Percentiles rank a stretch among this genome's conserved stretches.
Evolutionary conservation across 805 yeast species (phyloP).

Genomic region (Debaryomyces prosopidis): DNA sequence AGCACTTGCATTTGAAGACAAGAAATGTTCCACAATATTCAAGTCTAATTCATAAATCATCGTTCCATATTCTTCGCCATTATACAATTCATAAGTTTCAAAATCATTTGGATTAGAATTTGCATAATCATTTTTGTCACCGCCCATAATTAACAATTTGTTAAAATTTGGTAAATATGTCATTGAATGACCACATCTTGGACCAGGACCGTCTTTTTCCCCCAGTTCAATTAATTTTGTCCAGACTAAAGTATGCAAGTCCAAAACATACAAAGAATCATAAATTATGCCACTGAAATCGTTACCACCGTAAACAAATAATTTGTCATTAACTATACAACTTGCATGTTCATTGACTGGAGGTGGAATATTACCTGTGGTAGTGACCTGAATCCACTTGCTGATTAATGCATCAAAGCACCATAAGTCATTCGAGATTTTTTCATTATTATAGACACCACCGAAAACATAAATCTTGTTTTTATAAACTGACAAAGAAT

Average conservation of each 20-base stretch:
- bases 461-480: conserved; percentile 86
- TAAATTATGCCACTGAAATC: conserved; percentile 68
- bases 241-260: conserved; percentile 73
- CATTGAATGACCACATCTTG: conserved; percentile 90
- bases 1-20: conserved; percentile 22
- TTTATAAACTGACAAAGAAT: conserved; percentile 80
- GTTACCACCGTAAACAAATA: conserved; percentile 91
- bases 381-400: conserved; percentile 69
- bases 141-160: conserved; percentile 85
- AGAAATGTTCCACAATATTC: conserved; percentile 36
- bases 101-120: conserved; percentile 46
- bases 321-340: conserved; percentile 69
- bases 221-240: conserved; percentile 56
- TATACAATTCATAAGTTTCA: conserved; percentile 52
- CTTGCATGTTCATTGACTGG: conserved; percentile 93
- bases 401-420: conserved; percentile 68
- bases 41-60: conserved; percentile 65
- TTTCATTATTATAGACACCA: conserved; percentile 71
- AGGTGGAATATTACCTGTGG: conserved; percentile 75
- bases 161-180: conserved; percentile 67
- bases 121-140: conserved; percentile 76
- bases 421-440: conserved; percentile 75
- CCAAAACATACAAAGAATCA: conserved; percentile 70
- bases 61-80: conserved; percentile 52
- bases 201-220: conserved; percentile 61